phyloP scores from a whole-genome alignment of 441 rosid genomes.

The Gossypium armourianum region DNA sequence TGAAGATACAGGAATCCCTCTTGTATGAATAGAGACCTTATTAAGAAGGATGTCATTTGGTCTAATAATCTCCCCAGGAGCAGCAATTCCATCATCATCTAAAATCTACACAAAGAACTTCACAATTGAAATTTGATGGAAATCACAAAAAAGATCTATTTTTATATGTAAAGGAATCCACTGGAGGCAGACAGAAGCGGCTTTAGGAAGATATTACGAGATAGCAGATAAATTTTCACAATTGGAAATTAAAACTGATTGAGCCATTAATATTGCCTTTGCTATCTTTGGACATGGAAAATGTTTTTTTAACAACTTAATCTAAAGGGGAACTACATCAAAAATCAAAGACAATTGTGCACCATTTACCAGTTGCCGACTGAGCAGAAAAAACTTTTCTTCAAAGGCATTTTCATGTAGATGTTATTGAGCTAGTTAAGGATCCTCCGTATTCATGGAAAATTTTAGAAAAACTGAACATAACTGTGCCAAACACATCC shows the following conservation, averaged over 20 bases:
- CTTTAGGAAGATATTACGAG: neutral
- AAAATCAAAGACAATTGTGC: neutral
- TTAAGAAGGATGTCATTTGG: slow-evolving; percentile 52
- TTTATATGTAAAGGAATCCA: neutral
- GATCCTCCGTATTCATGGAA: neutral
- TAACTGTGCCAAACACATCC: neutral
- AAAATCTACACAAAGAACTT: slow-evolving; percentile 36
- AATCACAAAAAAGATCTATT: neutral
- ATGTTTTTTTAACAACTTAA: no score
- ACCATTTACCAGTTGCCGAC: neutral
- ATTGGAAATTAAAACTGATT: neutral
- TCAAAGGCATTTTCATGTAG: neutral
- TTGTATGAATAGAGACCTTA: slow-evolving; percentile 45
- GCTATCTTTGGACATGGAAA: neutral
- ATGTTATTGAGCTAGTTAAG: neutral
- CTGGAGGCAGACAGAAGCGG: neutral
- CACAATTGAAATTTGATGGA: neutral
- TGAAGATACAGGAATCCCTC: slow-evolving; percentile 23
- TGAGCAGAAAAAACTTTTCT: neutral
- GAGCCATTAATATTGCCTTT: neutral
- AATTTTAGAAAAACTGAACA: neutral
- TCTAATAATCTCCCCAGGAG: slow-evolving; percentile 84
- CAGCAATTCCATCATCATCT: slow-evolving; percentile 77
- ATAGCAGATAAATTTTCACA: neutral
- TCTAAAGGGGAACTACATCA: no score